Base-by-base conservation (phyloP, 2,329 filamentous ascomycete genomes). In the Raffaelea ambrosiae region DNA sequence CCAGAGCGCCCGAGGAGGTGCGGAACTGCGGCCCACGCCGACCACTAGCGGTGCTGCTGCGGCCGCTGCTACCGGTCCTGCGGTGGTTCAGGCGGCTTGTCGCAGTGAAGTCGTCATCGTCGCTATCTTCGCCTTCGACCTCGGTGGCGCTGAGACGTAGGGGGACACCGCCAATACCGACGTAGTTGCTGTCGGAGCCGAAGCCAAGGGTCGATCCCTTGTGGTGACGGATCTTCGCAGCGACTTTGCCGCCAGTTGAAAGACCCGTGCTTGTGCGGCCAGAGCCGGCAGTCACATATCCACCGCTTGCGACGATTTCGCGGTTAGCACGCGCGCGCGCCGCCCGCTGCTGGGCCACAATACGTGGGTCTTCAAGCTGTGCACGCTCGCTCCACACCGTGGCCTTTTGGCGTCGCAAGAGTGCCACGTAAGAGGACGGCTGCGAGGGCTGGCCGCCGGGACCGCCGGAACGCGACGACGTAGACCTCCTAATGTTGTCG, bases 381-480 rank as follows among this genome's bases (percentile, higher is more conserved):
- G 91, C 79, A 47, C 90, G 84, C 62, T 97, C 93, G 70, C 90
- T 96, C 93, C 93, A 98, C 4, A 98, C 93, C 0, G 93, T 98
- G 29, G 89, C 93, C 65, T 97, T 97, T 67, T 98, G 93, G 64
- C 90, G 91, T 53, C 93, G 82, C 69, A 98, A 84, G n/a, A 96
- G 76, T 33, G 93, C 90, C 45, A 98, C 93, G 66, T 98, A 98
- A 54, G 88, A 83, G n/a, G 76, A 76, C 2, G 84, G 69, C 52
- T 78, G 77, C 20, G 64, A 49, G 4, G 59, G 54, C 19, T 55
- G 58, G 10, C 29, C 33, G n/a, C 40, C 26, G 16, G 35, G 5
- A 42, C 70, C 71, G 53, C 76, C 78, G 20, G 88, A 94, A 58
- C 88, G 82, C 45, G 85, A 86, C 3, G 88, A 95, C 26, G 83